Percentiles rank a stretch among this genome's conserved stretches.
Conservation (phyloP, 139 green algal genomes). For the Volvox africanus region DNA sequence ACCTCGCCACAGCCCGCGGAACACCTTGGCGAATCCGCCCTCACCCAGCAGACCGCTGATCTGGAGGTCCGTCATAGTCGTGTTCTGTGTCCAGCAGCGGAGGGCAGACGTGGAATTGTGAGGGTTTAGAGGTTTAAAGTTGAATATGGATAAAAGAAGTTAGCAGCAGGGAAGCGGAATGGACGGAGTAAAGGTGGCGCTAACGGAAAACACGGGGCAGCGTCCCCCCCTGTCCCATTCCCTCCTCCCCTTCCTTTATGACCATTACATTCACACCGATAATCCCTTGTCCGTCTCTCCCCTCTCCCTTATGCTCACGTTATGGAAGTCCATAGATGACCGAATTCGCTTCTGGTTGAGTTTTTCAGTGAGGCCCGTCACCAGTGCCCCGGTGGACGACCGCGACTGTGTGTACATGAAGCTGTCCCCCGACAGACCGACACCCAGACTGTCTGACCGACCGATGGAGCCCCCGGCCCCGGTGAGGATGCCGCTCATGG, state of each 20-base stretch:
- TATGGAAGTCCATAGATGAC: conserved; percentile 55
- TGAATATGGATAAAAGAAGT: background rate
- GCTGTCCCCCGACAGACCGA: conserved; percentile 30
- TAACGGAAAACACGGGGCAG: no score
- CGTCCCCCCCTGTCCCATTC: no score
- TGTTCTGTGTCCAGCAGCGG: conserved; percentile 29
- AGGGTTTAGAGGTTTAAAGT: background rate
- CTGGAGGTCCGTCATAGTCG: conserved; percentile 54
- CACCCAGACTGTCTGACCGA: conserved; percentile 38
- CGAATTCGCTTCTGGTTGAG: conserved; percentile 73
- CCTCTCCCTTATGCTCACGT: background rate
- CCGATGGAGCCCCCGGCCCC: conserved; percentile 29
- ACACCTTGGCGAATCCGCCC: conserved; percentile 75
- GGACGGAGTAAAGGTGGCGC: background rate
- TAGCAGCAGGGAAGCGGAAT: background rate
- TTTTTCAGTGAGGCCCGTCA: conserved; percentile 74
- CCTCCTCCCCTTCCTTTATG: background rate
- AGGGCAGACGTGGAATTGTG: background rate
- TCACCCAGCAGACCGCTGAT: conserved; percentile 67
- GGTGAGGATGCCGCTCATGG: conserved; percentile 43
- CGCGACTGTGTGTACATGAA: conserved; percentile 54
- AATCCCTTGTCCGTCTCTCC: background rate
- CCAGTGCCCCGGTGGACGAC: conserved; percentile 64
- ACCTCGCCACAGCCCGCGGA: conserved; percentile 62
- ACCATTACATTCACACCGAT: background rate